phyloP scores from a whole-genome alignment of 164 flowering plant genomes.

The Berberis vulgaris region DNA sequence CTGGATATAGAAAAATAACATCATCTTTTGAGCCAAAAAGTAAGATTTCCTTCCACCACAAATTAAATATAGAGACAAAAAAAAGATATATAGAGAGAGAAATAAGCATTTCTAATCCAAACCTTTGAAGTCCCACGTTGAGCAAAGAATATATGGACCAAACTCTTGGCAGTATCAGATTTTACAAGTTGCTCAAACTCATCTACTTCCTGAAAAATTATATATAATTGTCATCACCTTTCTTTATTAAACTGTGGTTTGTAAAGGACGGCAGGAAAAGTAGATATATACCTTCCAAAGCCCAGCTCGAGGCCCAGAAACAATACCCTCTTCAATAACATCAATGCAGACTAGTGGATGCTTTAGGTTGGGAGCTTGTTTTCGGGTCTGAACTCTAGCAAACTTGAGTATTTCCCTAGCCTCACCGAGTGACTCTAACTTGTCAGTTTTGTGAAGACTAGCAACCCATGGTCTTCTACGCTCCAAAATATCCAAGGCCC shows the following conservation, averaged over 20 bases:
- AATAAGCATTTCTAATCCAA: slow-evolving; percentile 3
- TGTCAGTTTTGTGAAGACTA: slow-evolving; percentile 75
- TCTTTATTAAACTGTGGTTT: not conserved
- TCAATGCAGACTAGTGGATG: slow-evolving; percentile 75
- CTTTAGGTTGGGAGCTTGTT: slow-evolving; percentile 68
- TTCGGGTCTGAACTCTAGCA: slow-evolving; percentile 64
- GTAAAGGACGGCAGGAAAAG: not conserved
- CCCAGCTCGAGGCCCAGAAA: slow-evolving; percentile 65
- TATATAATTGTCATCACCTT: slow-evolving; percentile 1
- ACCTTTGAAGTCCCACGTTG: slow-evolving; percentile 80
- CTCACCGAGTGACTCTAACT: slow-evolving; percentile 68
- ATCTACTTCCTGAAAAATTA: slow-evolving; percentile 47
- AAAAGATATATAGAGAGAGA: not conserved
- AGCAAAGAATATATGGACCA: slow-evolving; percentile 63
- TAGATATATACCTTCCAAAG: slow-evolving; percentile 44
- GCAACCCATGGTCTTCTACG: slow-evolving; percentile 63
- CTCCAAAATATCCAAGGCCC: slow-evolving; percentile 77
- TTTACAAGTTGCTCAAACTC: slow-evolving; percentile 38
- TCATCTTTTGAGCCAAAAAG: too few relatives aligned
- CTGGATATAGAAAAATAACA: not conserved
- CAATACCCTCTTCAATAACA: slow-evolving; percentile 67
- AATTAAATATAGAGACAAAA: not conserved
- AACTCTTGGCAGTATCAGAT: slow-evolving; percentile 55
- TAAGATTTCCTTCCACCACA: too few relatives aligned
- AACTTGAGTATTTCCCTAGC: slow-evolving; percentile 74